Evolutionary conservation across 208 protist genomes (phyloP), one percentile per base, ranked within the genome.

Genomic region (Leishmania major): DNA sequence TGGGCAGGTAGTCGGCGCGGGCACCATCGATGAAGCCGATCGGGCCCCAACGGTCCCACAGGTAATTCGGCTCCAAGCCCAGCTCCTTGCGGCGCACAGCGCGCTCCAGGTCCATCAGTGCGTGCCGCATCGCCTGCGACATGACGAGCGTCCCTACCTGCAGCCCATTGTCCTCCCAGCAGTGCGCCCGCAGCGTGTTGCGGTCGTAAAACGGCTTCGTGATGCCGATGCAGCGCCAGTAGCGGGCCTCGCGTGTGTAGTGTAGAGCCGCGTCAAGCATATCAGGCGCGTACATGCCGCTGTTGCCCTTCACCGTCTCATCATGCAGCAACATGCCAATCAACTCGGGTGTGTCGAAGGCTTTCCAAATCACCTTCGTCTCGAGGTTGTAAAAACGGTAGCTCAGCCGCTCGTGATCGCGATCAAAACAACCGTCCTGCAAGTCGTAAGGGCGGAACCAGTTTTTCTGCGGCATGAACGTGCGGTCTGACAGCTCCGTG

Each of bases 191-290:
- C 53, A 98, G 85, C 22, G 93, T 96, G 77, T 84, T 85, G 60
- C 89, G 91, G 84, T 97, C 86, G 75, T 94, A 97, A 64, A 98
- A 98, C 8, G 95, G 95, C 86, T 96, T 96, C 28, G 93, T 95
- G 82, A 98, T 97, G 53, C 95, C 95, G 71, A 98, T 95, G 79
- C 92, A 96, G 47, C 95, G 92, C 94, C 95, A 98, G 88, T 97
- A 98, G 66, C 95, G 92, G 15, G 87, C 83, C 86, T 98, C 94
- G 3, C 87, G 84, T 3, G 92, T 94, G 88, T 89, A 98, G 84
- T 97, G 93, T 37, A 97, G 60, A 5, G 95, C 95, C 43, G 90
- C 62, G 53, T 97, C 89, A 31, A 98, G 89, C 72, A 96, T 92
- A 35, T 85, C 86, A 47, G 82, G 83, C 49, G 87, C 87, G 87